These are phyloP conservation scores for Cryphonectria nitschkei DNA, from an alignment of 2,329 filamentous ascomycete species.

Conservation along the genomic window DNA sequence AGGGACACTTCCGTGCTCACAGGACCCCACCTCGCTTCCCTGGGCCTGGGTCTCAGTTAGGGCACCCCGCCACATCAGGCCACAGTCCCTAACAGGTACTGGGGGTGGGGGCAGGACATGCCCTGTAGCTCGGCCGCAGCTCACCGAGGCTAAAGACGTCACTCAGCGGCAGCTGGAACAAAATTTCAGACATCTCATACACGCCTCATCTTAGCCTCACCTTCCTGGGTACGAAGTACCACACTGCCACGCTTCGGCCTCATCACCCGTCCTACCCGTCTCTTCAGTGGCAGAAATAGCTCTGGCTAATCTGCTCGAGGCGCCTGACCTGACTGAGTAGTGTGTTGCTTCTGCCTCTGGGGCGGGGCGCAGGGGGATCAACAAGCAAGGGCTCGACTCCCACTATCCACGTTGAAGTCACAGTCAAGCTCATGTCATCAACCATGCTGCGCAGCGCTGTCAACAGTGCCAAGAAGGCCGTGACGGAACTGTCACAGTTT, in stretches of 20 bases:
- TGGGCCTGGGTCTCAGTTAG: background rate
- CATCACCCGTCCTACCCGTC: background rate
- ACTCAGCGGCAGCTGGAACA: slow-evolving; percentile 7
- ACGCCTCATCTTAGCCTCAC: slow-evolving; percentile 2
- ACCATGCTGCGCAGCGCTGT: slow-evolving; percentile 36
- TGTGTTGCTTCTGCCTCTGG: background rate
- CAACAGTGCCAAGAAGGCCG: slow-evolving; percentile 52
- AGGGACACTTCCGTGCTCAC: background rate
- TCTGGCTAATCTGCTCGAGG: background rate
- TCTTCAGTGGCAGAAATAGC: background rate
- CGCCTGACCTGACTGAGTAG: background rate
- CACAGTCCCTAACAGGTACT: background rate
- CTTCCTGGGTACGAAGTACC: background rate
- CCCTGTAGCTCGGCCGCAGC: slow-evolving; percentile 1
- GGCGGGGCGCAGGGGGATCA: background rate
- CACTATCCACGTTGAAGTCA: background rate
- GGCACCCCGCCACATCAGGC: background rate
- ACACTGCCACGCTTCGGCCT: background rate
- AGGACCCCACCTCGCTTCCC: background rate
- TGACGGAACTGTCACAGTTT: slow-evolving; percentile 75
- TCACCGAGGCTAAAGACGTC: slow-evolving; percentile 11
- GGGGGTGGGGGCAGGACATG: background rate
- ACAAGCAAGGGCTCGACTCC: background rate
- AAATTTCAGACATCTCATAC: slow-evolving; percentile 7
- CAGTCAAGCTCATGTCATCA: slow-evolving; percentile 5